Evolutionary conservation across 2,329 filamentous ascomycete genomes (phyloP), one percentile per base, ranked within the genome.

Genomic region (Colletotrichum chlorophyti): DNA sequence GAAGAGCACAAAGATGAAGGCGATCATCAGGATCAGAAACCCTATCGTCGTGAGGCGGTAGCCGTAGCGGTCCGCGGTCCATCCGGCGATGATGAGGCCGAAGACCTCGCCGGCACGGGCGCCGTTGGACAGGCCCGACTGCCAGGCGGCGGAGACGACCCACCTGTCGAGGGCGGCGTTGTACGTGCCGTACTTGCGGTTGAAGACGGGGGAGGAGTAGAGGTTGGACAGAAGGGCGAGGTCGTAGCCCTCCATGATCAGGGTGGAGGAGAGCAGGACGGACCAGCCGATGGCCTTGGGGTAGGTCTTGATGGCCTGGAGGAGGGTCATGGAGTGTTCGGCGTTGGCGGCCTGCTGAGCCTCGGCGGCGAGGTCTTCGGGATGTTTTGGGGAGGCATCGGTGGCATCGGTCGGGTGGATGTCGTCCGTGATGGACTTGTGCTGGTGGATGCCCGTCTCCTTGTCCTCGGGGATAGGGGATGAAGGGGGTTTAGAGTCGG

Each of bases 121-220:
- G 14, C 80, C 83, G 53, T 84, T 85, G 6, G 76, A 79, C 3
- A 87, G 66, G 0, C 77, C 83, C 1, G 81, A 79, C 66, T 86
- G 83, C 85, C 85, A 87, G 1, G 78, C 73, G 0, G 83, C 79
- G 1, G 79, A 77, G 21, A 87, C 71, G 31, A 77, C 72, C 53
- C 81, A 82, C 24, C 73, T 75, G 2, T 70, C 73, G 3, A 70
- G 69, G 2, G 63, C 61, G 10, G 55, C 49, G 34, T 69, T 65
- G 21, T 69, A 72, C 0, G 70, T 60, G n/a, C 81, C 81, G 58
- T 78, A 84, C 61, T 74, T 80, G 61, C 71, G 54, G 61, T 75
- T 77, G 65, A 78, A 83, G 38, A 64, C 73, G 0, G 68, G 74
- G 21, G 78, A 81, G 6, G 76, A 79, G 62, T 81, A 83, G 34